Base-by-base conservation (phyloP, 176 grass and related monocot genomes). In the Pontederia crassipes region DNA sequence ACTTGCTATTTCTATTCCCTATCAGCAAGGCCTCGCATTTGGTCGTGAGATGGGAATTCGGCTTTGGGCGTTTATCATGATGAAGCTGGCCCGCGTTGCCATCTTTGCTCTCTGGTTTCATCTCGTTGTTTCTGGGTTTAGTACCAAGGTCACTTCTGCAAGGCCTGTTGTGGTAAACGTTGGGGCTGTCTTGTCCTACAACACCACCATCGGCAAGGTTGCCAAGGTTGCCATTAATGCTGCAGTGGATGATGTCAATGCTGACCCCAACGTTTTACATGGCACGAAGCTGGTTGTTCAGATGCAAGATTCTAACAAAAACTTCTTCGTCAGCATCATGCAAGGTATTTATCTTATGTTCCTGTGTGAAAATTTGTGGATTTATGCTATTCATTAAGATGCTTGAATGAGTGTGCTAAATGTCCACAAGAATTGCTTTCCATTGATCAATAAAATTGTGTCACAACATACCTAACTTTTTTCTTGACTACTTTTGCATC, bases 221-320 rank as follows among this genome's bases (percentile, higher is more conserved):
- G 66, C 53, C 52, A 69, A 47, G 53, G 52, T 46, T 26, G 66
- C 66, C 24, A 57, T 69, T 55, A 53, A 56, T 46, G 66, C 66
- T 57, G 66, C 66, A 9, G 66, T 69, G 14, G 11, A 35, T 12
- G 66, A 56, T 24, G 53, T 69, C 66, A 69, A 69, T 57, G 52
- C 52, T 14, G 53, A 69, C 46, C 29, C 52, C 8, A 69, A 53
- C 13, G 29, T 69, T 57, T 52, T 69, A 15, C 28, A 11, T 5
- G 66, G 66, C 29, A 56, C 66, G 18, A 55, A 56, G 10, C 66
- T 69, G 9, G 10, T 56, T 69, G 47, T 52, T 1, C 17, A 52
- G 14, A 69, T 69, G 52, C 51, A 46, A 46, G 53, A 69, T 52
- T 46, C 52, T 2, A 56, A 57, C 46, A 46, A 52, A 35, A 69